Base-by-base conservation (phyloP, 2,329 filamentous ascomycete genomes). In the Plectosphaerella plurivora region DNA sequence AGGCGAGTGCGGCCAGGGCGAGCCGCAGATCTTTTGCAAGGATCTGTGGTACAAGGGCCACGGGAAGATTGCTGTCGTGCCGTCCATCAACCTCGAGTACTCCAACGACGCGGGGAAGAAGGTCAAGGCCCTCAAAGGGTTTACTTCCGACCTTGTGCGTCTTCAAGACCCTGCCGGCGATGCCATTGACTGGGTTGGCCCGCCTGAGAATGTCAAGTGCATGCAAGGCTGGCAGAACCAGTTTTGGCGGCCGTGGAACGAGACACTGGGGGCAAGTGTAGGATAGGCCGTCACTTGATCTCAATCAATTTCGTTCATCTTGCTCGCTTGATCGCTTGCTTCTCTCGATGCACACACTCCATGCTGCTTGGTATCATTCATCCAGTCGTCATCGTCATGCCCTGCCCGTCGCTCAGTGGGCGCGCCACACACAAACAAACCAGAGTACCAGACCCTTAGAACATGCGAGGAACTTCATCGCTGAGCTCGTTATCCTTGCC, bases 1-100 rank as follows among this genome's bases (percentile, higher is more conserved):
- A 14, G 68, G 61, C 5, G 81, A 84, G 60, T 84, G 81, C 52
- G 68, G 62, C 11, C 73, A 77, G 55, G 79, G 79, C 3, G 81
- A 84, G 61, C 78, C 81, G 2, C 72, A 74, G 51, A 60, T 83
- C 11, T 77, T 84, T 44, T 78, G 76, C 56, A 83, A 83, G 53
- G 81, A 84, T 55, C 52, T 84, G 58, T 84, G 80, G 77, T 68
- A 59, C 14, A 56, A 61, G 5, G 77, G 77, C 3, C 73, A 72
- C 53, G 69, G 74, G 12, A 79, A 73, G 57, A 79, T 84, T 55
- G 79, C 80, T 0, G 77, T 82, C 1, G 69, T 84, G 10, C 81
- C 81, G 0, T 72, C 69, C 3, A 73, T 84, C 3, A 82, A 80
- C 56, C 63, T 84, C 2, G 79, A 76, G 53, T 83, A 84, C 59